phyloP scores from a whole-genome alignment of 106 monocot genomes.

The Allium fistulosum region DNA sequence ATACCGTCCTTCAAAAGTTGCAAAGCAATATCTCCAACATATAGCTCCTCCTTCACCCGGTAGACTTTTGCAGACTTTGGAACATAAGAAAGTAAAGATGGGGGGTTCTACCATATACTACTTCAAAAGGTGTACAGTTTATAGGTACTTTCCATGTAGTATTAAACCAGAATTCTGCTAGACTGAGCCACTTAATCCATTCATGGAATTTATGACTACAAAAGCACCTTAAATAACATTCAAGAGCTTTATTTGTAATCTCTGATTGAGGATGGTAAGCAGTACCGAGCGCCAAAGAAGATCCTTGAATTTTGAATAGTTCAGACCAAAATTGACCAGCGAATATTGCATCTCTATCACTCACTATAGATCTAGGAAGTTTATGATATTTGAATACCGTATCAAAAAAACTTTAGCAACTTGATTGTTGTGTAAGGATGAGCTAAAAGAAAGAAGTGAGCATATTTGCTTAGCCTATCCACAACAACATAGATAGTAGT shows the following conservation, averaged over 20 bases:
- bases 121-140: background rate
- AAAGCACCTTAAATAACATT: background rate
- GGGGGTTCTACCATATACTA: background rate
- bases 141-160: background rate
- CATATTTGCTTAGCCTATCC: background rate
- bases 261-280: background rate
- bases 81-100: background rate
- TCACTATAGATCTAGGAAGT: background rate
- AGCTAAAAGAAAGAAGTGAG: background rate
- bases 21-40: background rate
- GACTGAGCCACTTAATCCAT: background rate
- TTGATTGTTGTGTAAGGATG: background rate
- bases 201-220: background rate
- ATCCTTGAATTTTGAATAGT: background rate
- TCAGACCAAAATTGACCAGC: background rate
- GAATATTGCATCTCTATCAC: background rate
- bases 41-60: background rate
- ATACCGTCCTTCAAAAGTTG: background rate
- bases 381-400: background rate
- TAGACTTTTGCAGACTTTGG: background rate
- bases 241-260: too few relatives aligned
- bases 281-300: background rate
- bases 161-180: background rate
- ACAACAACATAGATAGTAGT: background rate
- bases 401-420: background rate